phyloP scores from a whole-genome alignment of 1,284 basidiomycete genomes.

The Ganoderma resinaceum region DNA sequence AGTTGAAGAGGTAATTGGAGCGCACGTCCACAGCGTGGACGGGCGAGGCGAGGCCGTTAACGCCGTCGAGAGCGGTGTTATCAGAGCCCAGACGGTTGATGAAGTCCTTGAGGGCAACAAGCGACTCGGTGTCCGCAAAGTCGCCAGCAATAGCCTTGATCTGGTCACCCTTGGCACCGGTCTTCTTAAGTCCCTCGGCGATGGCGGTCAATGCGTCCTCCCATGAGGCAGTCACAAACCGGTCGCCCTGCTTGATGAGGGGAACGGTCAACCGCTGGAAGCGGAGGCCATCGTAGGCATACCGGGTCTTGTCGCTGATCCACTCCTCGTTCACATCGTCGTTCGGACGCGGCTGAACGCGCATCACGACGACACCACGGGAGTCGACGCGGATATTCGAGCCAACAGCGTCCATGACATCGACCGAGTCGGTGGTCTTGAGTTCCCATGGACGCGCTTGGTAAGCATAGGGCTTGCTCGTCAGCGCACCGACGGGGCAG shows the following conservation, averaged over 20 bases:
- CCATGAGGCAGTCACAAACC: conserved; percentile 94
- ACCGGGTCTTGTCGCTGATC: conserved; percentile 99
- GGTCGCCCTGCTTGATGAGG: conserved; percentile 90
- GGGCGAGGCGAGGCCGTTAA: conserved; percentile 71
- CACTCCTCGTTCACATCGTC: conserved; percentile 99
- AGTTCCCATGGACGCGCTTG: conserved; percentile 98
- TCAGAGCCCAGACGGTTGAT: conserved; percentile 95
- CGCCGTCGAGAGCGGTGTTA: conserved; percentile 87
- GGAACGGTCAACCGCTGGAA: conserved; percentile 97
- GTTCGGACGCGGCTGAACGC: conserved; percentile 94
- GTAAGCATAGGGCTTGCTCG: conserved; percentile 98
- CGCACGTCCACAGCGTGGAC: conserved; percentile 90
- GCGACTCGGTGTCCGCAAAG: conserved; percentile 93
- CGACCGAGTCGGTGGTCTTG: conserved; percentile 97
- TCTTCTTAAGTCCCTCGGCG: conserved; percentile 77
- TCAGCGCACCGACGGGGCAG: conserved; percentile 97
- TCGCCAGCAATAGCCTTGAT: conserved; percentile 96
- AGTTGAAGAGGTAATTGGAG: conserved; percentile 97
- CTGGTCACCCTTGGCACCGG: conserved; percentile 92
- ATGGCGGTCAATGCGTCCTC: conserved; percentile 89
- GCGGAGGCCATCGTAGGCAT: conserved; percentile 94
- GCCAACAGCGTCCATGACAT: conserved; percentile 98
- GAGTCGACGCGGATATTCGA: conserved; percentile 98
- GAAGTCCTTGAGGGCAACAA: conserved; percentile 95
- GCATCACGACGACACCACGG: conserved; percentile 96